Evolutionary conservation across 2,329 filamentous ascomycete species (phyloP).

Genomic region (Arthrobotrys musiformis): DNA sequence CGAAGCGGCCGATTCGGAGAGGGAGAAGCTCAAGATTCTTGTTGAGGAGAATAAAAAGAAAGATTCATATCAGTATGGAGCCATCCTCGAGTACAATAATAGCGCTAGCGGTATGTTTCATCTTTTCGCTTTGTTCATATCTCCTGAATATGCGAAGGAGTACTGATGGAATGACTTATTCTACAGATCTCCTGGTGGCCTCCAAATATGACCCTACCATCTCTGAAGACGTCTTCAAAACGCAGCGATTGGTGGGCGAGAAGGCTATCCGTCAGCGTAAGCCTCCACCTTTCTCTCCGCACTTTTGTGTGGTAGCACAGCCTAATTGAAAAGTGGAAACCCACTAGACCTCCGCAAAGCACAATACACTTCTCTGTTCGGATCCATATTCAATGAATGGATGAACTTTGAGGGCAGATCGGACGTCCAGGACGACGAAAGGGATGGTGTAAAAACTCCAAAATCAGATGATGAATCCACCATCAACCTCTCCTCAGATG

Average conservation of each 20-base stretch:
- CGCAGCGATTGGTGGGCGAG: conserved; percentile 17
- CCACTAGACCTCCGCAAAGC: conserved; percentile 41
- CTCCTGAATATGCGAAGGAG: no score
- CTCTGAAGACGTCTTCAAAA: conserved; percentile 42
- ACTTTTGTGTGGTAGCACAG: neutral
- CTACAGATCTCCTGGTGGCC: conserved; percentile 27
- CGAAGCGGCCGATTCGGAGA: conserved; percentile 28
- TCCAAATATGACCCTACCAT: conserved; percentile 34
- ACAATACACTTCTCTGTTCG: conserved; percentile 49
- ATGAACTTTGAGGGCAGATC: conserved; percentile 51
- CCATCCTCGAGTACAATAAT: conserved; percentile 9
- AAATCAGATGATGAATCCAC: conserved; percentile 47
- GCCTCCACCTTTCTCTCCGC: neutral
- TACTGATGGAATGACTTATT: no score
- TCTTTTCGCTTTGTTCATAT: no score
- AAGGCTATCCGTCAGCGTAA: conserved; percentile 24
- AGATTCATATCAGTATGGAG: neutral
- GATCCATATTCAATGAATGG: conserved; percentile 54
- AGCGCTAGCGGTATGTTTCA: conserved; percentile 17
- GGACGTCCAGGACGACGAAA: conserved; percentile 29
- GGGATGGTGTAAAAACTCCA: conserved; percentile 43
- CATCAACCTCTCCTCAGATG: neutral
- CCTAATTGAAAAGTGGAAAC: no score
- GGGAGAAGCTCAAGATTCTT: conserved; percentile 38
- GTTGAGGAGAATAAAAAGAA: conserved; percentile 26